A percentile compares a stretch with the other conserved stretches of the same genome.
Evolutionary conservation across 2,329 filamentous ascomycete genomes (phyloP).

Genomic region (Epichloe typhina): DNA sequence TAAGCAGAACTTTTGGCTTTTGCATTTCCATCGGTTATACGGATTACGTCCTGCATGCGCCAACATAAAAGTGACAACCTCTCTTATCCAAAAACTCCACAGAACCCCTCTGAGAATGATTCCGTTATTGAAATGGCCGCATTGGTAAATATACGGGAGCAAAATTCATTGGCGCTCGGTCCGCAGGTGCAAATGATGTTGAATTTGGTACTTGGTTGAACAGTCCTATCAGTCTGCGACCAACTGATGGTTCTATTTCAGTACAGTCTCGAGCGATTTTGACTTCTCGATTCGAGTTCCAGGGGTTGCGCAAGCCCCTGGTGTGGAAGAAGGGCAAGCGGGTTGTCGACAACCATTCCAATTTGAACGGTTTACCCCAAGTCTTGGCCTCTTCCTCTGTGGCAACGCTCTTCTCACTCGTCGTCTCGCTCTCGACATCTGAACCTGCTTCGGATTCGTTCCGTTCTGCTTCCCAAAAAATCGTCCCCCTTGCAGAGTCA

Average conservation of each 20-base stretch:
- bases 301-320: constrained; percentile 75
- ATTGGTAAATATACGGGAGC: constrained; percentile 25
- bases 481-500: constrained; percentile 84
- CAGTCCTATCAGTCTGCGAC: constrained; percentile 61
- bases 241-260: constrained; percentile 74
- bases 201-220: constrained; percentile 50
- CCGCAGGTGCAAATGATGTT: constrained; percentile 15
- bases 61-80: no score
- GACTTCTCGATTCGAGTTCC: constrained; percentile 90
- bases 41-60: no score
- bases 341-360: constrained; percentile 80
- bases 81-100: no score
- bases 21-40: no score
- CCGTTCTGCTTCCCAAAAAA: constrained; percentile 83
- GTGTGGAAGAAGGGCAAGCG: constrained; percentile 82
- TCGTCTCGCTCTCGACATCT: constrained; percentile 29
- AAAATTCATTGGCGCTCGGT: constrained; percentile 21
- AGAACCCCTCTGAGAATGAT: no score
- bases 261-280: constrained; percentile 94
- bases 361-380: constrained; percentile 83
- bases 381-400: constrained; percentile 44
- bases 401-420: constrained; percentile 25
- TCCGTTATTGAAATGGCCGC: constrained; percentile 20
- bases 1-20: no score
- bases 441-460: constrained; percentile 35